Base-by-base conservation (phyloP, 495 filamentous ascomycete species). In the Stereocaulon alpinum region DNA sequence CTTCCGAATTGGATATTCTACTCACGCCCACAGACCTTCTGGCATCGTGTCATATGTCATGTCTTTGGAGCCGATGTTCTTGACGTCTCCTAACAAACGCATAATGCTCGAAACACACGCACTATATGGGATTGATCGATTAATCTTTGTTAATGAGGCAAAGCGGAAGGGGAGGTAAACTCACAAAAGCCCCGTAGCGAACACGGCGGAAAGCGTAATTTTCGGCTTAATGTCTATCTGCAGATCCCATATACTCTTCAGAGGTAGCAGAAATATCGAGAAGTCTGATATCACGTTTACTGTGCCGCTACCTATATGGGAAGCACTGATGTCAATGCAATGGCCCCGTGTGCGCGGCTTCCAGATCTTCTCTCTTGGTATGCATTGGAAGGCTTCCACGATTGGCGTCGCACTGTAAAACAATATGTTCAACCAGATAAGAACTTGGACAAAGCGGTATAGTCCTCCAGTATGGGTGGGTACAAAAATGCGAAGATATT, bases 211-310 rank as follows among this genome's bases (percentile, higher is more conserved):
- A 51, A 70, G 56, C 2, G 62, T 66, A 24, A 71, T 17, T 62
- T 70, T 70, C 56, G 52, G 61, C 53, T 61, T 73, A 66, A 60
- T 52, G 40, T 61, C 64, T 53, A 37, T 37, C 11, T 37, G 34
- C 34, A 37, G 11, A 11, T 37, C 11, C 34, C 34, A 37, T 11
- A 9, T 32, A 1, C 27, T 14, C 30, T 30, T 51, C 2, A 72
- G 29, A 11, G 70, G 70, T 17, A 64, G 49, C 1, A 69, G 34
- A 27, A 72, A 57, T 22, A 72, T 68, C 15, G 61, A 66, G 14
- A 72, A 27, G 53, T 72, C 70, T 20, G 68, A 61, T 30, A 73
- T 45, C 18, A 72, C 29, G 30, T 71, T 72, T 30, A 69, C 56
- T 6, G 62, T 60, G 9, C 66, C 64, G 14, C 63, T 41, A 2